Conservation (phyloP, 1,139 yeast genomes). For the Geotrichum histeridarum region DNA sequence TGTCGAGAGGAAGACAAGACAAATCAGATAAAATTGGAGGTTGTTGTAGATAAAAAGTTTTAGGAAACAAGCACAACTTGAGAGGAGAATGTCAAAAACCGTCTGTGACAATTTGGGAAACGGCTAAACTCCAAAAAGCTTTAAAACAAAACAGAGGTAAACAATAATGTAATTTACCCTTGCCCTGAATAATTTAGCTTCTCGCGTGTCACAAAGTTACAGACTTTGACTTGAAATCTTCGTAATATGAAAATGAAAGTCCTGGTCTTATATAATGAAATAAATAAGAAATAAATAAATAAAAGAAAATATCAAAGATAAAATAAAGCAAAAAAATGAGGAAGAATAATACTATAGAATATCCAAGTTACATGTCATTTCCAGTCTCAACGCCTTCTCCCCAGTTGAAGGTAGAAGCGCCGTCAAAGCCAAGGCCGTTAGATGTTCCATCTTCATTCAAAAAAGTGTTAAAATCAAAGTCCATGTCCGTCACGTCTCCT, state of each 20-base stretch:
- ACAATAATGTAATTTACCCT: too few species aligned
- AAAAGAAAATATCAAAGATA: not conserved
- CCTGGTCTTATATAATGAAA: not conserved
- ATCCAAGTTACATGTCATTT: slow-evolving; percentile 24
- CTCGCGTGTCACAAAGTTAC: too few species aligned
- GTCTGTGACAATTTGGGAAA: too few species aligned
- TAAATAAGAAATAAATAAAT: not conserved
- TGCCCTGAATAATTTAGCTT: too few species aligned
- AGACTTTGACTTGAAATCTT: too few species aligned
- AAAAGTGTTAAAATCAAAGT: slow-evolving; percentile 37
- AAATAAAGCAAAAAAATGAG: not conserved
- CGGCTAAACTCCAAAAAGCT: too few species aligned
- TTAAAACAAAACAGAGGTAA: too few species aligned
- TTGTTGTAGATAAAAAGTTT: too few species aligned
- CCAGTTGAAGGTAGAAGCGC: slow-evolving; percentile 31
- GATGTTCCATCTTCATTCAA: slow-evolving; percentile 33
- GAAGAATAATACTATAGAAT: not conserved
- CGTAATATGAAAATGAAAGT: not conserved
- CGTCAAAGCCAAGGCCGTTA: slow-evolving; percentile 30
- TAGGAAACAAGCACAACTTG: too few species aligned
- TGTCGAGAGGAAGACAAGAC: too few species aligned
- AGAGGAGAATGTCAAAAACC: too few species aligned
- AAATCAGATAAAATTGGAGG: too few species aligned
- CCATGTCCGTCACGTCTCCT: slow-evolving; percentile 28
- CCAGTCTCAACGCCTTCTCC: slow-evolving; percentile 35